phyloP scores from a whole-genome alignment of 495 filamentous ascomycete genomes.

The Lasiosphaeriaceae sp. region DNA sequence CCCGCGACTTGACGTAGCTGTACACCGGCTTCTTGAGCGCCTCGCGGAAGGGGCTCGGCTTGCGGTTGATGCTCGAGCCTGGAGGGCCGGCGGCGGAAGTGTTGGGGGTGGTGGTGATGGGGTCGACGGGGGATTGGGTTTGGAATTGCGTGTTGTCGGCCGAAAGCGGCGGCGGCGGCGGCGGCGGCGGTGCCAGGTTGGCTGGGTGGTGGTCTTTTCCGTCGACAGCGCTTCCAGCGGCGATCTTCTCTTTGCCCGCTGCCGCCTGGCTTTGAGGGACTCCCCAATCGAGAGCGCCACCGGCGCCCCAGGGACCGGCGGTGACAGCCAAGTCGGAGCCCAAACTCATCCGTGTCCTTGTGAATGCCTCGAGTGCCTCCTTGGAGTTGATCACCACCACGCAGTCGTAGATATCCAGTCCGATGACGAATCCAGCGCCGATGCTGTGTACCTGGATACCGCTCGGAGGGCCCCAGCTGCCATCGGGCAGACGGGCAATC shows the following conservation, averaged over 20 bases:
- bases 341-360: slow-evolving; percentile 65
- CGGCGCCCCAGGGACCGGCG: slow-evolving; percentile 69
- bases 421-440: slow-evolving; percentile 71
- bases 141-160: background rate
- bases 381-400: slow-evolving; percentile 77
- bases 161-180: no score
- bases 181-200: background rate
- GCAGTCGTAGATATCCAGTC: slow-evolving; percentile 81
- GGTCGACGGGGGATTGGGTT: background rate
- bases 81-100: background rate
- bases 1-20: slow-evolving; percentile 78
- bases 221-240: background rate
- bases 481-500: slow-evolving; percentile 64
- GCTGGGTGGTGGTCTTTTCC: slow-evolving; percentile 4
- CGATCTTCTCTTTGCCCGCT: slow-evolving; percentile 12
- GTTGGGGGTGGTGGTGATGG: background rate
- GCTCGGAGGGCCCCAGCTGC: slow-evolving; percentile 72
- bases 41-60: slow-evolving; percentile 26
- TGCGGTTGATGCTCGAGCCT: slow-evolving; percentile 8
- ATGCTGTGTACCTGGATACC: slow-evolving; percentile 74
- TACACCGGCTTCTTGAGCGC: slow-evolving; percentile 55
- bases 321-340: slow-evolving; percentile 71
- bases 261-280: slow-evolving; percentile 15
- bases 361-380: slow-evolving; percentile 70
- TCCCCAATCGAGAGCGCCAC: slow-evolving; percentile 59